A percentile compares a stretch with the other conserved stretches of the same genome.
phyloP scores from a whole-genome alignment of 2,329 filamentous ascomycete genomes.

The Colletotrichum graminicola region DNA sequence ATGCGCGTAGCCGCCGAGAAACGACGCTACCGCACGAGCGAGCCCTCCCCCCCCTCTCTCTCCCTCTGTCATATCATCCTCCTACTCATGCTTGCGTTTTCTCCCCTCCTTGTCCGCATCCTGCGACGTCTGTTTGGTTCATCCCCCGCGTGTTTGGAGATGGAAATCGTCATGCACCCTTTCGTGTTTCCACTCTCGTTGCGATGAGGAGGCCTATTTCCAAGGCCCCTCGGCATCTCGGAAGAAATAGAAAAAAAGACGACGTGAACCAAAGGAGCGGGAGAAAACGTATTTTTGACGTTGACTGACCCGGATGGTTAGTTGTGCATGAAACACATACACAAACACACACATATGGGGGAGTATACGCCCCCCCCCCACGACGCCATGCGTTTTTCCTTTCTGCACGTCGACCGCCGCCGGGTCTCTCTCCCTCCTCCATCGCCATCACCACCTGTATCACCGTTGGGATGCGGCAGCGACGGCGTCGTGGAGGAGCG shows the following conservation, averaged over 20 bases:
- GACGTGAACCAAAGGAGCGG: neutral
- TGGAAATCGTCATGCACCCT: too few relatives aligned
- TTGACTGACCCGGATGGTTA: neutral
- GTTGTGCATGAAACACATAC: neutral
- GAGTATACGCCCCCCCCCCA: too few relatives aligned
- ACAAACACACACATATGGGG: too few relatives aligned
- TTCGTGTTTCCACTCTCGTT: too few relatives aligned
- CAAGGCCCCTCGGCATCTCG: too few relatives aligned
- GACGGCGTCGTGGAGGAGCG: too few relatives aligned
- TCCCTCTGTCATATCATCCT: neutral
- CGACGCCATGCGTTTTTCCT: neutral
- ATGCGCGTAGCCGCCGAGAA: constrained; percentile 29
- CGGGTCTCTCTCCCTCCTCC: neutral
- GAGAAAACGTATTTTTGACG: neutral
- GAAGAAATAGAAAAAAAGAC: too few relatives aligned
- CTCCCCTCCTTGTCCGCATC: neutral
- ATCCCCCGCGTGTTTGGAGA: neutral
- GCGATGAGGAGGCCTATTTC: too few relatives aligned
- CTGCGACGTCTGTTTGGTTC: neutral
- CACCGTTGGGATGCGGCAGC: too few relatives aligned
- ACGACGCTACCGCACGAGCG: constrained; percentile 9
- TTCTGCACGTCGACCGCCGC: neutral
- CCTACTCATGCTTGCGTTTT: neutral
- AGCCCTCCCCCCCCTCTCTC: neutral
- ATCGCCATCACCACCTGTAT: neutral